Evolutionary conservation across 169 alveolate genomes (phyloP).

Genomic region (Eimeria praecox): DNA sequence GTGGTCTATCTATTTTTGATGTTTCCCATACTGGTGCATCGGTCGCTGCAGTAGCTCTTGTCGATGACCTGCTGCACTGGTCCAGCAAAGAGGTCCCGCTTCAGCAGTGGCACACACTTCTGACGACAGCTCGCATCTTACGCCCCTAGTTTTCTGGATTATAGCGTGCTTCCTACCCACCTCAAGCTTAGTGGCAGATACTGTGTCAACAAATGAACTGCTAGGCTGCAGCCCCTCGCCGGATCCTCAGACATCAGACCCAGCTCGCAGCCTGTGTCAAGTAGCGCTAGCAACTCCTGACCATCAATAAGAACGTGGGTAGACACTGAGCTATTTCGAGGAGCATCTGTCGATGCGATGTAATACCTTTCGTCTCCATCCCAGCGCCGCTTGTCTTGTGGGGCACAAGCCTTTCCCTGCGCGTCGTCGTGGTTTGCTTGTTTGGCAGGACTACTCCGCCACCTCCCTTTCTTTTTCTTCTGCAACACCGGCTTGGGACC

Average conservation of each 20-base stretch:
- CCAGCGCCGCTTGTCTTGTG: not conserved
- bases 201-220: not conserved
- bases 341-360: not conserved
- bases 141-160: no score
- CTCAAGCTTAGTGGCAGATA: not conserved
- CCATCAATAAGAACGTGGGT: not conserved
- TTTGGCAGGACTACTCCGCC: not conserved
- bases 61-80: no score
- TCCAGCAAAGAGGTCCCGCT: not conserved
- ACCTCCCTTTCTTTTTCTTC: no score
- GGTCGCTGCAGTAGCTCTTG: no score
- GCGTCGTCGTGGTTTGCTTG: not conserved
- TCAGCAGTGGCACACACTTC: not conserved
- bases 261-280: not conserved
- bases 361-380: not conserved
- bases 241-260: not conserved
- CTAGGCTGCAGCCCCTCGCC: not conserved
- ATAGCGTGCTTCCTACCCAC: not conserved
- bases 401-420: not conserved
- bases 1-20: no score
- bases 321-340: not conserved
- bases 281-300: not conserved
- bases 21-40: no score
- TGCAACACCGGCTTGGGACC: no score
- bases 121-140: not conserved